Base-by-base conservation (phyloP, 2,329 filamentous ascomycete species). In the Teratosphaeria epicoccoides region DNA sequence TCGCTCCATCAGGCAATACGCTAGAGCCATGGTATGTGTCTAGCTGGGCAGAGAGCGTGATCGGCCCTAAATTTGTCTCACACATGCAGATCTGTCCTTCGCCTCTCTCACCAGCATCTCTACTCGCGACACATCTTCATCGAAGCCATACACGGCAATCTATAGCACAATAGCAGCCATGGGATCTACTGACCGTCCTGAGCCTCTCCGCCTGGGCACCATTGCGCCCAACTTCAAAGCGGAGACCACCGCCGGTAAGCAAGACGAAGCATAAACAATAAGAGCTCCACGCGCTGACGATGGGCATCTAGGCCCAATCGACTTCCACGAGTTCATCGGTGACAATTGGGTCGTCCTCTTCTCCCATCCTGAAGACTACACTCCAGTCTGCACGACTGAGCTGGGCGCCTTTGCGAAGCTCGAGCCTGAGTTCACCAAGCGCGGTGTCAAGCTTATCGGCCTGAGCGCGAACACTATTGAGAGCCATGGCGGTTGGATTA, bases 271-370 rank as follows among this genome's bases (percentile, higher is more conserved):
- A 9, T 6, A 14, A 3, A 24, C 20, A 5, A 22, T 22, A n/a
- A 24, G 43, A n/a, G 12, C 11, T 14, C 12, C 2, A 24, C 24
- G 2, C 14, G 40, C 22, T 46, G 20, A 24, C n/a, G 7, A 7
- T 17, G n/a, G 33, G 33, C 33, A 17, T 1, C n/a, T 17, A 24
- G 47, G 51, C n/a, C 53, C 53, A n/a, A 55, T 55, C 50, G 82
- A 84, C 70, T 86, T 86, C 76, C 83, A 86, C 72, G 73, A 84
- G 61, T 86, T 80, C 74, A 83, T 85, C 59, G 82, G 81, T 63
- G 75, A 84, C 73, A 81, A 76, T 61, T 86, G 82, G 82, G 79
- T 82, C 55, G 75, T 86, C 57, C 76, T 86, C 59, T 86, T 86
- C 76, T 85, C 82, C 44, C 82, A 86, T 72, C 82, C 83, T 43